Conservation (phyloP, 2,329 filamentous ascomycete genomes). For the Parascedosporium putredinis region DNA sequence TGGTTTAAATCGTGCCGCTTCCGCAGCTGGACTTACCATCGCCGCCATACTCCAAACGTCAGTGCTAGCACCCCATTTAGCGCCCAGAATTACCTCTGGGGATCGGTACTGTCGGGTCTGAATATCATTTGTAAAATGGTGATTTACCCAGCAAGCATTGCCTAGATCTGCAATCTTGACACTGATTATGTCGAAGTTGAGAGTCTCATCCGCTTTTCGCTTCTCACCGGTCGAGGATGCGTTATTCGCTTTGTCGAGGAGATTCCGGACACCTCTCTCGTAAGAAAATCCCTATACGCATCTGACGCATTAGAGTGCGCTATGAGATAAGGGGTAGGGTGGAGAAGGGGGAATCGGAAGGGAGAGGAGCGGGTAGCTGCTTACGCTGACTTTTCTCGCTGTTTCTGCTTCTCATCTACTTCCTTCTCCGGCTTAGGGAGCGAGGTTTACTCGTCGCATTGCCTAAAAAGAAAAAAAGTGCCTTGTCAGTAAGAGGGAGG, state of each 20-base stretch:
- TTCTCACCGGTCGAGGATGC: constrained; percentile 50
- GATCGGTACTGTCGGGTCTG: constrained; percentile 96
- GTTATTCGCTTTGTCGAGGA: constrained; percentile 67
- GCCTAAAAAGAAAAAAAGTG: no score
- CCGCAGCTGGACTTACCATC: constrained; percentile 59
- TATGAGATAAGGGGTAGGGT: constrained; percentile 1
- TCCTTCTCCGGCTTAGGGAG: constrained; percentile 9
- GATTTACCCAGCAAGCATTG: constrained; percentile 97
- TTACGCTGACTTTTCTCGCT: constrained; percentile 90
- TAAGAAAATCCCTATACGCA: constrained; percentile 63
- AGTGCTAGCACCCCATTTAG: constrained; percentile 98
- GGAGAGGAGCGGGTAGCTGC: no score
- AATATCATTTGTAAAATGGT: constrained; percentile 99
- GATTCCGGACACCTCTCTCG: constrained; percentile 88
- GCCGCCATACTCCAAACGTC: constrained; percentile 99
- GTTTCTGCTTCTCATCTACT: constrained; percentile 57
- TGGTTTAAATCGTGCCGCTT: no score
- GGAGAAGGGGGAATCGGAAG: constrained; percentile 13
- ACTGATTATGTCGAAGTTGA: constrained; percentile 67
- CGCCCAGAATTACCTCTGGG: constrained; percentile 89
- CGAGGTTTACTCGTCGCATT: not conserved
- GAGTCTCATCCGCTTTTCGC: constrained; percentile 47
- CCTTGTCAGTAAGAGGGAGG: no score
- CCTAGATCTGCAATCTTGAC: constrained; percentile 98
- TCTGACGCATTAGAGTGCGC: not conserved